Evolutionary conservation across 2,329 filamentous ascomycete genomes (phyloP), one percentile per base, ranked within the genome.

Genomic region (Microdochium nivale): DNA sequence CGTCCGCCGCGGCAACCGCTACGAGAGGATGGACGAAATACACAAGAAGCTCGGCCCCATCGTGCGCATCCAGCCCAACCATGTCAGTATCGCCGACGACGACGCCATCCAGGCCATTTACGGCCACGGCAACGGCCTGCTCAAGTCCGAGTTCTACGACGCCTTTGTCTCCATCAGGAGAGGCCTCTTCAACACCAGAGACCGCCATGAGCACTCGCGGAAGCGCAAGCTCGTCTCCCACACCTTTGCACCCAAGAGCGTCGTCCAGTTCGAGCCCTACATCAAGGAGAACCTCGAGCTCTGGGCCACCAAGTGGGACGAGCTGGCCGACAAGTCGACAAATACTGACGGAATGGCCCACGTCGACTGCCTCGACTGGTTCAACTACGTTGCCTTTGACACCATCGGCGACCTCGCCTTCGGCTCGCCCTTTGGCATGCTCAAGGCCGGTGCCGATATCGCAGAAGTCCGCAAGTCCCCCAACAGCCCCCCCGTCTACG

Each of bases 181-280:
- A 13, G 90, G 90, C 21, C 76, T 96, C 13, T 96, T 96, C 81
- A 96, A 95, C 68, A 95, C 90, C 0, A 79, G 91, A 30, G 83
- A 91, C 69, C 80, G 91, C 48, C 75, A 75, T 0, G 88, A 96
- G 62, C 90, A 96, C 67, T 85, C 86, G 0, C 83, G 90, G 56
- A 96, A 96, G 78, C 82, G 90, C 61, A 96, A 95, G 78, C 85
- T 88, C 2, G 81, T 96, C 48, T 84, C 88, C 1, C 89, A 95
- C 67, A 94, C 88, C 30, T 96, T 96, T 70, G 88, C 84, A 14
- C 78, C 85, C 54, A 95, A 92, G 70, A 88, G 82, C 10, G 79
- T 96, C 51, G 77, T 78, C 53, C 84, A 95, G 65, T 95, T 95
- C 64, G 90, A 96, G 72, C 87, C 90, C 49, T 95, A 92, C 68